Evolutionary conservation across 73 alveolate genomes (phyloP), one percentile per base, ranked within the genome.

Genomic region (Symbiodinium pilosum): DNA sequence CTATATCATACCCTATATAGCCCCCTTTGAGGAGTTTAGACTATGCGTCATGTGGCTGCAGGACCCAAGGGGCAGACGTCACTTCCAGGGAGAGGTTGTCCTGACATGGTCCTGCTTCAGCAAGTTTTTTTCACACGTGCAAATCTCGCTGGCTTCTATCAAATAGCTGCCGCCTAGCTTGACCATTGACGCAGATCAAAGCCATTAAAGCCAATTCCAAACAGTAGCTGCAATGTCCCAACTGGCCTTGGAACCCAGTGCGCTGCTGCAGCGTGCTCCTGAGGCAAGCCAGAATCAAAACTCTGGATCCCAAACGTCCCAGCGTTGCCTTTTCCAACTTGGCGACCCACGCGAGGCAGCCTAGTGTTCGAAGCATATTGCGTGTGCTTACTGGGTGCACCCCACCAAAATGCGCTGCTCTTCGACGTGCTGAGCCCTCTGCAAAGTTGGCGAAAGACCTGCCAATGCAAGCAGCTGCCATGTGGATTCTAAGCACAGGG

Each of bases 291-390:
- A 9, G 30, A 30, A 3, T 5, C n/a, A 30, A 6, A 11, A 0
- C n/a, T 14, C 71, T 8, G 28, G 30, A 54, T 54, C 28, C 4
- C 71, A n/a, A n/a, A n/a, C n/a, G n/a, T n/a, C n/a, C n/a, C n/a
- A n/a, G n/a, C n/a, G n/a, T n/a, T 18, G 81, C 81, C 81, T 64
- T 64, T 64, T 30, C 44, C 95, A 56, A 40, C 71, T 32, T 87
- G 54, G 84, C 97, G 87, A 8, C 97, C 97, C 26, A 91, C 97
- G 39, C 97, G 97, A 34, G 97, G 97, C 5, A 91, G 97, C 97
- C 97, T 91, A 56, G 64, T 36, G 2, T 0, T 56, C 38, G 38
- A 28, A 64, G 34, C 69, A 1, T 59, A 41, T 36, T 44, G 94
- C 42, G 93, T n/a, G n/a, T n/a, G n/a, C n/a, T n/a, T n/a, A n/a